Evolutionary conservation across 2,329 filamentous ascomycete genomes (phyloP).

Genomic region (Scopulariopsis brevicaulis): DNA sequence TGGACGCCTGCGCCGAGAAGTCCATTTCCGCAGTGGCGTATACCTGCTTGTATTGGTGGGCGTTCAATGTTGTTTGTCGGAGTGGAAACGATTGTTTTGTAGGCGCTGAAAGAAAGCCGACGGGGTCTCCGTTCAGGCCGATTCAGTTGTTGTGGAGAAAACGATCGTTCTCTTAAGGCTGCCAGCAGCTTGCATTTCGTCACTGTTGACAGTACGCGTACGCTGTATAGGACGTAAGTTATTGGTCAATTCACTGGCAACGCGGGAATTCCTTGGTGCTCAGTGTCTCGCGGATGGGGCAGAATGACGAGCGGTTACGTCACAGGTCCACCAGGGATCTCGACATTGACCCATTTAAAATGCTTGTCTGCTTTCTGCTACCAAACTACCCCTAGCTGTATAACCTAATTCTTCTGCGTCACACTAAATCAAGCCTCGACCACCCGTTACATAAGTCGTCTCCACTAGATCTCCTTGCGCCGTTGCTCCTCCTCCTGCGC

Average conservation of each 20-base stretch:
- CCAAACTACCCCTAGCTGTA: background rate
- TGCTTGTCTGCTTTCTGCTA: background rate
- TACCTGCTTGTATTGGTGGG: no score
- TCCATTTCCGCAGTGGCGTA: background rate
- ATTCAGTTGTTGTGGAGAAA: no score
- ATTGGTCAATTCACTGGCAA: background rate
- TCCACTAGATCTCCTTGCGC: background rate
- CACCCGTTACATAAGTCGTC: no score
- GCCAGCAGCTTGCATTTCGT: no score
- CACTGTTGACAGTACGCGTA: no score
- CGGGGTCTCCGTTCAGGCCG: no score
- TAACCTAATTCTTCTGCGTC: background rate
- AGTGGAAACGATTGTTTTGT: no score
- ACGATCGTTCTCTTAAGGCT: no score
- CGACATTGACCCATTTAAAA: background rate
- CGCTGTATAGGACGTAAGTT: no score
- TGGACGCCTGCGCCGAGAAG: slow-evolving; percentile 20
- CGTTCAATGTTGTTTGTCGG: no score
- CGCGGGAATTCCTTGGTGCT: background rate
- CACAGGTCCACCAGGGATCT: background rate
- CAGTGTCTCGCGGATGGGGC: background rate
- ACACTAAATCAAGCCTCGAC: no score
- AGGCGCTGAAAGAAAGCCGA: no score
- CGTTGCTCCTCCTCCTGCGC: background rate
- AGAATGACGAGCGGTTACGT: background rate